phyloP scores from a whole-genome alignment of 495 filamentous ascomycete species.

The Penicillium canariense region DNA sequence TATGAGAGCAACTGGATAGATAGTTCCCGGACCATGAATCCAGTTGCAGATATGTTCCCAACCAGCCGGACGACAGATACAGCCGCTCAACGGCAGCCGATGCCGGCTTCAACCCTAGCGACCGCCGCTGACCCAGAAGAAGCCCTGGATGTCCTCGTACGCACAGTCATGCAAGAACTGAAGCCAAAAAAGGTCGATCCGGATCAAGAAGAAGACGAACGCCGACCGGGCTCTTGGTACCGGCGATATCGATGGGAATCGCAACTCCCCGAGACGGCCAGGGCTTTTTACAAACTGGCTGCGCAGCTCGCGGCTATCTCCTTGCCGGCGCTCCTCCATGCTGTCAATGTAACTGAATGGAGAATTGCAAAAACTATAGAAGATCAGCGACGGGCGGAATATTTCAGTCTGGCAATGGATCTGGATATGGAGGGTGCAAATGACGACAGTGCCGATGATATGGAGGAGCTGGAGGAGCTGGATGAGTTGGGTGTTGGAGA shows the following conservation, averaged over 20 bases:
- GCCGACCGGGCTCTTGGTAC: slow-evolving; percentile 55
- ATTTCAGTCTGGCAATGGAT: slow-evolving; percentile 20
- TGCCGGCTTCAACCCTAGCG: not conserved
- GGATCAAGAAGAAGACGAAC: slow-evolving; percentile 27
- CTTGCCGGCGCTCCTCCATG: slow-evolving; percentile 44
- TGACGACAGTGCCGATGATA: slow-evolving; percentile 25
- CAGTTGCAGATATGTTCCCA: slow-evolving; percentile 54
- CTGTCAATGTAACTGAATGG: slow-evolving; percentile 47
- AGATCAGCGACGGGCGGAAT: slow-evolving; percentile 31
- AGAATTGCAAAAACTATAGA: slow-evolving; percentile 43
- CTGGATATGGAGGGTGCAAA: slow-evolving; percentile 19
- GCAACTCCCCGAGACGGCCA: slow-evolving; percentile 55
- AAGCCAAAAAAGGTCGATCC: slow-evolving; percentile 29
- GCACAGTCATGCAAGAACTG: slow-evolving; percentile 37
- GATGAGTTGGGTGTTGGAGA: slow-evolving; percentile 27
- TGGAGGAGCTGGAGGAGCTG: slow-evolving; percentile 31
- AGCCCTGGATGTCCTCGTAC: slow-evolving; percentile 35
- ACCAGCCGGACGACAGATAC: slow-evolving; percentile 21
- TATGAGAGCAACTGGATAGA: slow-evolving; percentile 74
- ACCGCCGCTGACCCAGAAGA: slow-evolving; percentile 25
- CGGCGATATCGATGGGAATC: slow-evolving; percentile 54
- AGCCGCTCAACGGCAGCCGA: slow-evolving; percentile 7
- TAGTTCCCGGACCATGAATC: slow-evolving; percentile 24
- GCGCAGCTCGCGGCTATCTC: slow-evolving; percentile 50
- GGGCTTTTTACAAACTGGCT: slow-evolving; percentile 52